Evolutionary conservation across 2,329 filamentous ascomycete genomes (phyloP), one percentile per base, ranked within the genome.

Genomic region (Fusarium foetens): DNA sequence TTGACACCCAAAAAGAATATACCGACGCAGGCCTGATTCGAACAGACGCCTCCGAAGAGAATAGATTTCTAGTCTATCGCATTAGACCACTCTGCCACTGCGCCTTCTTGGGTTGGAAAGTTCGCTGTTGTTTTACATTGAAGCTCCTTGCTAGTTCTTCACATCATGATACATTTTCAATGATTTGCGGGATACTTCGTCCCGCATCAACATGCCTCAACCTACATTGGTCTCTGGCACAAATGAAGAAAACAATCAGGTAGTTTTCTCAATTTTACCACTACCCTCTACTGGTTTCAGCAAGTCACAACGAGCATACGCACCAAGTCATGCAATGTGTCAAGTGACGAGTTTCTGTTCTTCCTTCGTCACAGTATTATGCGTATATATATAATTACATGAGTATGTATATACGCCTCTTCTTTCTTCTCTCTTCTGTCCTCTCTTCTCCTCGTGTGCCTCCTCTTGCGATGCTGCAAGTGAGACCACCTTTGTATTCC

Each of bases 321-420:
- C 19, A 25, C 19, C 23, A 29, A 33, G 17, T 14, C 25, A 52
- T 58, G 23, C 16, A 48, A 27, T 48, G 25, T n/a, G 33, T 62
- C 31, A 35, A 53, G 42, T 57, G 45, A 61, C 41, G 35, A 70
- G 52, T 70, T 46, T 57, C 57, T 71, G 69, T 66, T 70, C 55
- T 61, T 70, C 59, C 55, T 70, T 72, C 59, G 60, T 62, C 64
- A 66, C 52, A 33, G 39, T 72, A 72, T 72, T 72, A 72, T 62
- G 58, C 64, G 70, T 39, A 72, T 73, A 69, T 59, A 70, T 66
- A 66, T 64, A 70, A 64, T 62, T 75, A 76, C 70, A 61, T 72
- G 49, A 71, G 62, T 75, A 67, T 65, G 61, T 70, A 66, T 66
- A 68, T 73, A 67, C 65, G 62, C 31, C 53, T 55, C 41, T 25